Evolutionary conservation across 169 alveolate species (phyloP).

Genomic region (Plasmodium knowlesi): DNA sequence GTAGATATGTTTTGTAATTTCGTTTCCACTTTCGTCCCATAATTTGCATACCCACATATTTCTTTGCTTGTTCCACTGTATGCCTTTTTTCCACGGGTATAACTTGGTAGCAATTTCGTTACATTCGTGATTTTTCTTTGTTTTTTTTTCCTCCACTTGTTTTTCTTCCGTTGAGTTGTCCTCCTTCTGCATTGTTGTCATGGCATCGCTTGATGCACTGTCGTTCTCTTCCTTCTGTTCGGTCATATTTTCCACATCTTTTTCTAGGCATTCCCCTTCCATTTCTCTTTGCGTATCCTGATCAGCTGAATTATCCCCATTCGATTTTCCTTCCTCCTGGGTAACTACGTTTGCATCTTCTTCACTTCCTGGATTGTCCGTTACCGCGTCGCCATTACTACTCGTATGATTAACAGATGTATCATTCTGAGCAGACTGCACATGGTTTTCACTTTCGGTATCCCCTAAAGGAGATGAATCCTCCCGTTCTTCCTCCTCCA

Average conservation of each 20-base stretch:
- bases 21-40: conserved; percentile 58
- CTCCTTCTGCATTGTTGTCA: background rate
- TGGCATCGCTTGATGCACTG: background rate
- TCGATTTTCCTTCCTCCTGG: background rate
- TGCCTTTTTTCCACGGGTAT: conserved; percentile 72
- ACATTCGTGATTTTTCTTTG: conserved; percentile 5
- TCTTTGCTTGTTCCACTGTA: conserved; percentile 51
- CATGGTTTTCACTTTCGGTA: background rate
- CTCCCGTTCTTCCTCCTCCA: background rate
- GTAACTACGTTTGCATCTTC: background rate
- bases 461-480: background rate
- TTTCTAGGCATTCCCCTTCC: background rate
- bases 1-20: conserved; percentile 68
- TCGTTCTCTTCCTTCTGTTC: background rate
- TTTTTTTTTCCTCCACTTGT: background rate
- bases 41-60: conserved; percentile 66
- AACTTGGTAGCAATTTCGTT: conserved; percentile 40
- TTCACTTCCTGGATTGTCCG: background rate
- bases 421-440: background rate
- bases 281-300: background rate
- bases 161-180: background rate
- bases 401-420: background rate
- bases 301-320: background rate
- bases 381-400: background rate
- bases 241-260: background rate